Evolutionary conservation across 139 green algal species (phyloP), one percentile per base, ranked within the genome.

Genomic region (Dunaliella sp.): DNA sequence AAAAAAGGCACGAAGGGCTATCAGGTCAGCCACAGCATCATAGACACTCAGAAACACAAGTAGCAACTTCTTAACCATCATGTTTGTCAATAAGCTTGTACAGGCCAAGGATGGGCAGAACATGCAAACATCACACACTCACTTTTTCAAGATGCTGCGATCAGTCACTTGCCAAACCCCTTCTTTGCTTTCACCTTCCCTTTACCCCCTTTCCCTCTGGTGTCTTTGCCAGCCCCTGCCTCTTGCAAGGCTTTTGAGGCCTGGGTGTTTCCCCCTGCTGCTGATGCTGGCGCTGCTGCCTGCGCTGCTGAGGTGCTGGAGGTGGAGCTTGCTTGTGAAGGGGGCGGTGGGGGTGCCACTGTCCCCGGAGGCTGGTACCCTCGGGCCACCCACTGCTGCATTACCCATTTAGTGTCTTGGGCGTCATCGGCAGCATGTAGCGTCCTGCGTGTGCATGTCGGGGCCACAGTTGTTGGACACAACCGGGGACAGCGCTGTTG

Each of bases 361-460:
- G 32, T 35, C 31, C 21, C 38, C 34, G 38, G 87, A 83, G 82
- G 75, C 22, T 75, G 83, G 35, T 88, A 57, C 26, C 91, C 93
- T 2, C 84, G 38, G 1, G 90, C 90, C 57, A 95, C 58, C 94
- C 94, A 97, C 74, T 95, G 92, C 91, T 97, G 94, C 1, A 90
- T 92, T 0, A 97, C 91, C 92, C 92, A 96, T 88, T 97, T 97
- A 0, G 84, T 83, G 76, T 91, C 88, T 0, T 88, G 85, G 0
- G 94, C 94, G 72, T 94, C 90, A n/a, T 90, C 83, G 2, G 94
- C 94, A 0, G 92, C 95, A 88, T 97, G 94, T 38, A 97, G 85
- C n/a, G 92, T 92, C 74, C 92, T 90, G 81, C n/a, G 25, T n/a
- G n/a, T n/a, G n/a, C n/a, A n/a, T n/a, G n/a, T n/a, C n/a, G n/a